Evolutionary conservation across 768 basidiomycete genomes (phyloP), one percentile per base, ranked within the genome.

Genomic region (Suillus tomentosus): DNA sequence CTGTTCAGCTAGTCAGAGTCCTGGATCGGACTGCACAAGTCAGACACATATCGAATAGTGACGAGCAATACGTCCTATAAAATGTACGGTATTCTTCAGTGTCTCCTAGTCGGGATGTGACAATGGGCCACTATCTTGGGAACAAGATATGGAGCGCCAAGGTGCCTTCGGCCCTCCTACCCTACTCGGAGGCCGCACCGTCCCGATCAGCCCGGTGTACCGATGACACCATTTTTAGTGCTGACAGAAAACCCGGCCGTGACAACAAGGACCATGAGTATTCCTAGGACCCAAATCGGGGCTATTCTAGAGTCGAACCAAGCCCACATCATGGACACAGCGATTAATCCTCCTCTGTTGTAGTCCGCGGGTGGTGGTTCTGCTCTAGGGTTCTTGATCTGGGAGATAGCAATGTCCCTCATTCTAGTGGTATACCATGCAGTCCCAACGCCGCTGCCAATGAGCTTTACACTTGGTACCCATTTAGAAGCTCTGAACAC

Each of bases 381-480:
- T 14, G 27, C 43, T 31, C 27, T 3, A 14, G 6, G 39, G 9
- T 55, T 58, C 40, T 45, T n/a, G 39, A 66, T 59, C 14, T 63
- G 69, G 45, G 68, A 64, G 39, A 51, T 37, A 9, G 87, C 81
- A 37, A 90, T 70, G 36, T 76, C 73, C 62, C 87, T 80, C 72
- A 95, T 85, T 66, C 78, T 78, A 22, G 89, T 77, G 19, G 73
- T 72, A 74, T 93, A 90, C 91, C 91, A 93, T 5, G 89, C 85
- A 74, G 87, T 78, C 22, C 74, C 76, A 10, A 82, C 73, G 0
- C 89, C 85, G 1, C 88, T 90, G 0, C 92, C 91, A 15, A 93
- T 71, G 6, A 95, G 73, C 43, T 80, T 81, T 31, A 92, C 80
- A 17, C 80, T 77, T 3, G 81, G 78, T 5, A 87, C 61, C 70